Evolutionary conservation across 179 eudicot genomes (phyloP), one percentile per base, ranked within the genome.

Genomic region (Silene vulgaris): DNA sequence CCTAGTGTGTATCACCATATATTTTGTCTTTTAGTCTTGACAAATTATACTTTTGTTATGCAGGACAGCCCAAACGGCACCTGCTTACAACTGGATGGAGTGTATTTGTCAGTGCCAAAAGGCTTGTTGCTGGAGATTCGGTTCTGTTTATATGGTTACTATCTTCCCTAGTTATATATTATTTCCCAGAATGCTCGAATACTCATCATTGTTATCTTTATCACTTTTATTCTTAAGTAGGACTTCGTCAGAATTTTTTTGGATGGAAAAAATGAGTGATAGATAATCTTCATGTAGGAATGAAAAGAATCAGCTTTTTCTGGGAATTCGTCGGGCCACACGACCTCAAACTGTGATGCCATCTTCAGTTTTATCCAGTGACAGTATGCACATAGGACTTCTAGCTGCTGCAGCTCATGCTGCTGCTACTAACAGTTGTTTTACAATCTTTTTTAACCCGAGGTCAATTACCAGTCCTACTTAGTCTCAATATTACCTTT

Each of bases 341-440:
- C 88, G 97, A 54, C 97, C 97, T n/a, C 99, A 96, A 75, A 96
- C 97, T 59, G 97, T 93, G 83, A 96, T 96, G 99, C 99, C 99
- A 69, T 96, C 99, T 50, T 96, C 99, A 82, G 97, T 96, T 86
- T 81, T 96, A 65, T 96, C 99, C 43, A 93, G 97, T 77, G 99
- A 96, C 79, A 96, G 99, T 80, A 96, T 96, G 99, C 99, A 96
- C 84, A 96, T 96, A 63, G 99, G 99, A 69, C 91, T 96, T 65
- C 93, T 96, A 35, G 99, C 99, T 71, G 99, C 99, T 69, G 99
- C 99, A 32, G 96, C 99, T 75, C 99, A 96, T 89, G 99, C 99
- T 76, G 90, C 97, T 86, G 85, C 97, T 12, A 96, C 99, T 59
- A 93, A 93, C 83, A 96, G 99, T 79, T 89, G 97, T 80, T 96